Percentiles rank a stretch among this genome's conserved stretches.
These are phyloP conservation scores for Leccinum longicurvipes DNA, from an alignment of 768 basidiomycete genomes.

Conservation along the genomic window DNA sequence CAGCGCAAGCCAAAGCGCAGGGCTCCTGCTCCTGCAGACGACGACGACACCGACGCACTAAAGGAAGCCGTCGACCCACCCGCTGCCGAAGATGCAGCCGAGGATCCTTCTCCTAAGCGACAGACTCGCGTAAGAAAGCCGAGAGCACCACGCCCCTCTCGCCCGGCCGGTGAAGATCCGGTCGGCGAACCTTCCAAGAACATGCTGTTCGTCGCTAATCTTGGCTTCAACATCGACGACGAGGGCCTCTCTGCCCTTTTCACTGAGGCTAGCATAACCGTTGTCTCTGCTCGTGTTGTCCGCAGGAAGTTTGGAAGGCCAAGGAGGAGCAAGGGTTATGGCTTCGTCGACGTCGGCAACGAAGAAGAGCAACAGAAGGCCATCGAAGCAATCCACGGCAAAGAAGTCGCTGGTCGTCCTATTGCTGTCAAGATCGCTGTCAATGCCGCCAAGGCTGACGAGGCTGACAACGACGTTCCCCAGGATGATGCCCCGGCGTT, in stretches of 20 bases:
- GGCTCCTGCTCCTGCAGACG: conserved; percentile 34
- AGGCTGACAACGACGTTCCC: conserved; percentile 35
- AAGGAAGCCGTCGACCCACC: conserved; percentile 30
- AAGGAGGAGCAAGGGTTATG: conserved; percentile 93
- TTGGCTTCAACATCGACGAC: conserved; percentile 92
- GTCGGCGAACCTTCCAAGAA: conserved; percentile 85
- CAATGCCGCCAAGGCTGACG: conserved; percentile 68
- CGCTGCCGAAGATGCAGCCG: conserved; percentile 38
- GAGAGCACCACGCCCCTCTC: conserved; percentile 54
- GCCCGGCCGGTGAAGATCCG: conserved; percentile 79
- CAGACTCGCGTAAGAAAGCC: conserved; percentile 57
- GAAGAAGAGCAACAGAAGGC: conserved; percentile 92
- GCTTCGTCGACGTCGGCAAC: conserved; percentile 91
- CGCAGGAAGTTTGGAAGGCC: conserved; percentile 79
- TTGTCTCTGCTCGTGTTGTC: conserved; percentile 87
- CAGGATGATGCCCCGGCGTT: conserved; percentile 32
- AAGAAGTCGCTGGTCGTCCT: conserved; percentile 78
- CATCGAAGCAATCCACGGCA: conserved; percentile 80
- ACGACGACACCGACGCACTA: conserved; percentile 19
- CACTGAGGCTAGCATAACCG: conserved; percentile 78
- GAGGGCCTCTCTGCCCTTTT: conserved; percentile 77
- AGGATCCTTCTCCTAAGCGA: conserved; percentile 31
- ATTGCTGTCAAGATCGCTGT: conserved; percentile 97
- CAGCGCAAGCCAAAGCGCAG: conserved; percentile 55
- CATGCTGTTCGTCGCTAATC: conserved; percentile 95